These are phyloP conservation scores for Triticum aestivum DNA, from an alignment of 176 grass and related monocot species.

Conservation along the genomic window DNA sequence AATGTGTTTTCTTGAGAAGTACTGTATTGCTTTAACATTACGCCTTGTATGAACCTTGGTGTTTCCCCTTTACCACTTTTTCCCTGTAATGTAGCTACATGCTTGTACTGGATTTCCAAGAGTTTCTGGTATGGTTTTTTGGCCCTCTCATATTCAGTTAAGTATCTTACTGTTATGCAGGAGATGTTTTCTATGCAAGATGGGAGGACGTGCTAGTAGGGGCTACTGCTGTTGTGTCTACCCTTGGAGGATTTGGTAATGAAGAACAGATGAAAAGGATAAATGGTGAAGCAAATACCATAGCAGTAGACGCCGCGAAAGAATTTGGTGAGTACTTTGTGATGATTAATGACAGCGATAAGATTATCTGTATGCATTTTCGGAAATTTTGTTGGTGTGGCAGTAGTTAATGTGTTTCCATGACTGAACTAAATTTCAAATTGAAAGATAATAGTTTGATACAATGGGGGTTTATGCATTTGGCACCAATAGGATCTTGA, in stretches of 20 bases:
- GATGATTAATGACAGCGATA: background rate
- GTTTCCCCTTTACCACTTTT: background rate
- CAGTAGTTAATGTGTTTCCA: background rate
- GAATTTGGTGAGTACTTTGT: constrained; percentile 58
- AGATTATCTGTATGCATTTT: background rate
- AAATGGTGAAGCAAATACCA: constrained; percentile 88
- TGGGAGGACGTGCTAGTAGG: constrained; percentile 85
- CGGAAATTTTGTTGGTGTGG: background rate
- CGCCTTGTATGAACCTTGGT: background rate
- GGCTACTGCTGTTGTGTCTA: constrained; percentile 87
- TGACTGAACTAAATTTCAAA: no score
- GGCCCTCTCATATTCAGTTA: background rate
- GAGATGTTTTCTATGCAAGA: constrained; percentile 87
- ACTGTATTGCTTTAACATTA: background rate
- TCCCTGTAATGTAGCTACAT: background rate
- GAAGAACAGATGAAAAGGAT: constrained; percentile 98
- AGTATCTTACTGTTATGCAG: constrained; percentile 40
- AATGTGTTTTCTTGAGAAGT: background rate
- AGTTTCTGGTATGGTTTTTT: constrained; percentile 11
- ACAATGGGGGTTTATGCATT: background rate
- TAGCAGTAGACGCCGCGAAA: constrained; percentile 74
- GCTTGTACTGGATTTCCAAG: background rate
- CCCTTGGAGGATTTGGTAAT: constrained; percentile 89
- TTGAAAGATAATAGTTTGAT: background rate
- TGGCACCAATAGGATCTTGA: background rate